A percentile compares a stretch with the other conserved stretches of the same genome.
Evolutionary conservation across 2,329 filamentous ascomycete species (phyloP).

Genomic region (Pseudocercospora macadamiae): DNA sequence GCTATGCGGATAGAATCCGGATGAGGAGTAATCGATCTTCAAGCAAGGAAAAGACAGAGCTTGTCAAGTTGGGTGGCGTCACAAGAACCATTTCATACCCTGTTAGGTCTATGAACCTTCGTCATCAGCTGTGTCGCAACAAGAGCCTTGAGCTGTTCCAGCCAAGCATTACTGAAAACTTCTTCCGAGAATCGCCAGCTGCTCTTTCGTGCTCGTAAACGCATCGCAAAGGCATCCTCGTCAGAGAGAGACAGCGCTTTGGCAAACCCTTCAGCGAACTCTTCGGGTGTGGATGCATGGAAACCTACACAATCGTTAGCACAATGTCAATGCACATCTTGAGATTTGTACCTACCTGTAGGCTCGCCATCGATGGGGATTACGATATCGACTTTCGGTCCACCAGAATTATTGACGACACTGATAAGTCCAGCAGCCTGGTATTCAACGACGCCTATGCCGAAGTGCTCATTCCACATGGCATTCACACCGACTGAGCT

Average conservation of each 20-base stretch:
- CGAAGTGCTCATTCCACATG: slow-evolving; percentile 99
- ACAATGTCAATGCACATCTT: background rate
- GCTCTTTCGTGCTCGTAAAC: slow-evolving; percentile 73
- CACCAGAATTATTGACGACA: slow-evolving; percentile 91
- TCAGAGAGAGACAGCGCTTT: slow-evolving; percentile 70
- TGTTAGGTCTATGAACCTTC: background rate
- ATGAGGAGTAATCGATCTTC: too few relatives aligned
- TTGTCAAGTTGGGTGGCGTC: too few relatives aligned
- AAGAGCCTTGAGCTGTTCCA: slow-evolving; percentile 72
- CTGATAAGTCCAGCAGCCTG: slow-evolving; percentile 91
- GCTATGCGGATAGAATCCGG: too few relatives aligned
- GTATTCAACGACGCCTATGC: slow-evolving; percentile 97
- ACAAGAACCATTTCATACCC: too few relatives aligned
- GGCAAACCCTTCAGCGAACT: slow-evolving; percentile 81
- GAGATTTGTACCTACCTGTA: slow-evolving; percentile 61
- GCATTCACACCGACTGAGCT: slow-evolving; percentile 89
- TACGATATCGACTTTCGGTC: slow-evolving; percentile 92
- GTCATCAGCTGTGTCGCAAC: slow-evolving; percentile 47
- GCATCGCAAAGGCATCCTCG: slow-evolving; percentile 71
- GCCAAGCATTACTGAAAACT: slow-evolving; percentile 80
- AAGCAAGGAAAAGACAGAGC: too few relatives aligned
- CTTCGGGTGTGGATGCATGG: slow-evolving; percentile 74
- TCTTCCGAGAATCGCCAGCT: slow-evolving; percentile 85
- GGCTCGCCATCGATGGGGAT: slow-evolving; percentile 74
- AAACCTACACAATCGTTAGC: slow-evolving; percentile 63